phyloP scores from a whole-genome alignment of 2,329 filamentous ascomycete genomes.

The Fusarium kyushuense region DNA sequence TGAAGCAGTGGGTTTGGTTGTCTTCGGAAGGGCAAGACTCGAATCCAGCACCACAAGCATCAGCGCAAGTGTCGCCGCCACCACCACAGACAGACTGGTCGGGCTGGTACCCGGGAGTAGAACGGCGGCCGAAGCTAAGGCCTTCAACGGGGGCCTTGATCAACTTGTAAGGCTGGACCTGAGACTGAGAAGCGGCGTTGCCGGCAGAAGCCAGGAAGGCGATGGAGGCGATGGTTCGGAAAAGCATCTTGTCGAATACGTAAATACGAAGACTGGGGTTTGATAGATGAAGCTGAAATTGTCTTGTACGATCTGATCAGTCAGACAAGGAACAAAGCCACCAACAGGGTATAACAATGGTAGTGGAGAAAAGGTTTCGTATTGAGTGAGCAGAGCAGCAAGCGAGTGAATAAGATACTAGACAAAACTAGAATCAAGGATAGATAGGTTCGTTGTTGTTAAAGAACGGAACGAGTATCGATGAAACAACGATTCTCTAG shows the following conservation, averaged over 20 bases:
- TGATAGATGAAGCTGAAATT: slow-evolving; percentile 26
- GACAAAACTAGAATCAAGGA: slow-evolving; percentile 32
- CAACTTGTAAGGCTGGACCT: slow-evolving; percentile 54
- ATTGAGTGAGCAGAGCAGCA: slow-evolving; percentile 13
- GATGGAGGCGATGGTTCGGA: slow-evolving; percentile 50
- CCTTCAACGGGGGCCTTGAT: slow-evolving; percentile 54
- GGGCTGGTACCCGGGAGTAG: slow-evolving; percentile 62
- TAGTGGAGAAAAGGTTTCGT: slow-evolving; percentile 36
- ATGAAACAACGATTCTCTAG: slow-evolving; percentile 43
- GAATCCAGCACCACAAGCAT: slow-evolving; percentile 66
- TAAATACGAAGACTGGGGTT: slow-evolving; percentile 5
- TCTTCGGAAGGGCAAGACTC: slow-evolving; percentile 63
- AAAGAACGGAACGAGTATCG: slow-evolving; percentile 48
- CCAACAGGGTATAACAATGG: slow-evolving; percentile 37
- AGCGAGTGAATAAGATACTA: slow-evolving; percentile 24
- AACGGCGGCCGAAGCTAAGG: slow-evolving; percentile 59
- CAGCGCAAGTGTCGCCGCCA: slow-evolving; percentile 63
- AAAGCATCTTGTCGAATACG: slow-evolving; percentile 51
- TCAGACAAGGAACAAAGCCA: slow-evolving; percentile 41
- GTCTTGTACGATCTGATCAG: slow-evolving; percentile 33
- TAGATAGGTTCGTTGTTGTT: slow-evolving; percentile 22
- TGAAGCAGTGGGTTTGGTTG: slow-evolving; percentile 68
- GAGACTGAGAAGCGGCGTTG: slow-evolving; percentile 47
- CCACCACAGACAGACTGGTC: slow-evolving; percentile 60
- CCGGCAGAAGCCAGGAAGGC: slow-evolving; percentile 54